These are phyloP conservation scores for Carex sylvatica DNA, from an alignment of 202 grass and related monocot genomes.

Conservation along the genomic window DNA sequence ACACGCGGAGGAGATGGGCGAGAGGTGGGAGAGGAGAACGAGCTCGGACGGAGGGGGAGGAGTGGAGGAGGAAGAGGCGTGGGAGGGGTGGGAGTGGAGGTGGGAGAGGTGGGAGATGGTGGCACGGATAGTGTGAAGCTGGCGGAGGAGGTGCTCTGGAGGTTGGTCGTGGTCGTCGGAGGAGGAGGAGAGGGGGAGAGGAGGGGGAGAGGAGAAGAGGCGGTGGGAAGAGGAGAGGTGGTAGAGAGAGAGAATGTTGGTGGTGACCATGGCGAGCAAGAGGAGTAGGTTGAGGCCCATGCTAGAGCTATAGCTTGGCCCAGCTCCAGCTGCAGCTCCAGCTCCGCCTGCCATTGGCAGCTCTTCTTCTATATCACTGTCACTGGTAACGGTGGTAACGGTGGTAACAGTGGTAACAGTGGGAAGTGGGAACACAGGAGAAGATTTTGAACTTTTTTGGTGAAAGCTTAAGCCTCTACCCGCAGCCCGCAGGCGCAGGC, in stretches of 20 bases:
- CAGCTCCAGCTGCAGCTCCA: neutral
- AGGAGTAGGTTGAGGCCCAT: conserved; percentile 58
- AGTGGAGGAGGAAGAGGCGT: conserved; percentile 25
- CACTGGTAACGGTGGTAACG: too few relatives aligned
- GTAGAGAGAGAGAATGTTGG: conserved; percentile 88
- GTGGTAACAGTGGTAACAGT: too few relatives aligned
- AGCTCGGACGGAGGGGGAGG: conserved; percentile 43
- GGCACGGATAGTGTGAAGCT: conserved; percentile 73
- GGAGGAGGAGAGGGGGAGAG: conserved; percentile 11
- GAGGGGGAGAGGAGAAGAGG: conserved; percentile 22
- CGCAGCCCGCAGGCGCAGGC: too few relatives aligned
- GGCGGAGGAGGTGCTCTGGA: conserved; percentile 52
- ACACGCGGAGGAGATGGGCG: conserved; percentile 60
- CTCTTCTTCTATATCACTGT: neutral
- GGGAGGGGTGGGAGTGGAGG: conserved; percentile 46
- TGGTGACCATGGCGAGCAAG: conserved; percentile 72
- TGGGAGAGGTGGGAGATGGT: conserved; percentile 60
- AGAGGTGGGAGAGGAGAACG: conserved; percentile 74
- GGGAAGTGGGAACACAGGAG: neutral
- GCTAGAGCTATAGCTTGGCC: neutral
- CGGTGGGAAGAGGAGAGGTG: conserved; percentile 66
- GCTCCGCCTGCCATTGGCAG: conserved; percentile 18
- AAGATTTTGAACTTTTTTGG: too few relatives aligned
- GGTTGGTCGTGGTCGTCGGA: conserved; percentile 7
- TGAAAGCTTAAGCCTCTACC: too few relatives aligned